These are phyloP conservation scores for Lichina pygmaea DNA, from an alignment of 495 filamentous ascomycete species.

Conservation along the genomic window DNA sequence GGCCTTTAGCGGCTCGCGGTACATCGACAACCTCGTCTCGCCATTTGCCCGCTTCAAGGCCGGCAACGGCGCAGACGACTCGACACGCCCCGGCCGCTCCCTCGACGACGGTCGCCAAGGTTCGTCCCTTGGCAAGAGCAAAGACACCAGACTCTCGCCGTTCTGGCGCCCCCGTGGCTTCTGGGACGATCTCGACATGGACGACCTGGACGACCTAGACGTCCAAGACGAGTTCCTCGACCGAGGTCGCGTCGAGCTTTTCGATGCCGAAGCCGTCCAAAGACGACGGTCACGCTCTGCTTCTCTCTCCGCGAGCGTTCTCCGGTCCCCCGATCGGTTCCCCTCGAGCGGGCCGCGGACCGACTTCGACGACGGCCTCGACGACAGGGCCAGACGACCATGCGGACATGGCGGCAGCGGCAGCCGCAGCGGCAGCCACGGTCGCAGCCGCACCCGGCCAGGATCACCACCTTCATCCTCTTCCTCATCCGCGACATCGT, in stretches of 20 bases:
- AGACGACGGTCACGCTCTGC: background rate
- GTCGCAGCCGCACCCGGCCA: too few relatives aligned
- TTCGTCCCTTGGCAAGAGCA: conserved; percentile 1
- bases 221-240: conserved; percentile 11
- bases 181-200: conserved; percentile 34
- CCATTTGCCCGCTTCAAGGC: conserved; percentile 8
- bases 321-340: background rate
- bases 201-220: conserved; percentile 17
- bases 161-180: conserved; percentile 58
- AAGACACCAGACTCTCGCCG: conserved; percentile 36
- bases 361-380: background rate
- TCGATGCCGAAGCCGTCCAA: background rate
- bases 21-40: conserved; percentile 12
- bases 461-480: too few relatives aligned
- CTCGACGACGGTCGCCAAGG: background rate
- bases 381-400: background rate
- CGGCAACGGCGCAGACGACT: conserved; percentile 3
- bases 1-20: conserved; percentile 8
- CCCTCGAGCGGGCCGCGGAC: background rate
- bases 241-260: background rate
- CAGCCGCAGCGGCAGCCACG: too few relatives aligned
- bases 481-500: too few relatives aligned
- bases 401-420: conserved; percentile 4
- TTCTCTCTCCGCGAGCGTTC: background rate
- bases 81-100: conserved; percentile 1